Conservation (phyloP, 2,329 filamentous ascomycete species). For the Stagonosporopsis cucurbitacearum region DNA sequence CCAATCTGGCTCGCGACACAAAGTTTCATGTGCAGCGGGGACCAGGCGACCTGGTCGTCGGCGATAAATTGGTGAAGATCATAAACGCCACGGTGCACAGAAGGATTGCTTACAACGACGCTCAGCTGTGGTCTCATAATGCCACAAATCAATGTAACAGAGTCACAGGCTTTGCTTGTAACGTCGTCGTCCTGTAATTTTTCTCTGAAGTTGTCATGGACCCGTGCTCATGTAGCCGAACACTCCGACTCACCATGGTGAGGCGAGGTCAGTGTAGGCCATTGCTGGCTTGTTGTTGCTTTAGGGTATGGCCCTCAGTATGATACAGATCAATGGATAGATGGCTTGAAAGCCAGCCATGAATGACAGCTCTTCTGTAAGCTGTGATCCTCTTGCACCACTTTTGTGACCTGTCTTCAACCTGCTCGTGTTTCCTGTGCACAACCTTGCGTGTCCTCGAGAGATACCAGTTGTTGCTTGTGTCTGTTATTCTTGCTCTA, state of each 20-base stretch:
- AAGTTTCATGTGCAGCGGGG: neutral
- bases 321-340: neutral
- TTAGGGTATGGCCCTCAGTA: neutral
- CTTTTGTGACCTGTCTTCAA: neutral
- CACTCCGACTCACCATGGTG: neutral
- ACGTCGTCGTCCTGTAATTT: too few species aligned
- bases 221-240: neutral
- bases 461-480: too few species aligned
- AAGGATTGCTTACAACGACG: neutral
- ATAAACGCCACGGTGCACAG: neutral
- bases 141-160: neutral
- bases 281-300: neutral
- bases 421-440: neutral
- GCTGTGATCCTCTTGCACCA: neutral
- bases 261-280: neutral
- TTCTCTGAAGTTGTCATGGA: neutral
- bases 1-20: neutral
- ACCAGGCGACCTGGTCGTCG: neutral
- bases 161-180: neutral
- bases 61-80: neutral
- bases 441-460: too few species aligned
- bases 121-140: neutral
- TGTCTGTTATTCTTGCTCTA: neutral
- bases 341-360: neutral
- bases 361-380: neutral